Percentiles rank a stretch among this genome's conserved stretches.
Conservation (phyloP, 352 stramenopile species). For the Globisporangium spinosum region DNA sequence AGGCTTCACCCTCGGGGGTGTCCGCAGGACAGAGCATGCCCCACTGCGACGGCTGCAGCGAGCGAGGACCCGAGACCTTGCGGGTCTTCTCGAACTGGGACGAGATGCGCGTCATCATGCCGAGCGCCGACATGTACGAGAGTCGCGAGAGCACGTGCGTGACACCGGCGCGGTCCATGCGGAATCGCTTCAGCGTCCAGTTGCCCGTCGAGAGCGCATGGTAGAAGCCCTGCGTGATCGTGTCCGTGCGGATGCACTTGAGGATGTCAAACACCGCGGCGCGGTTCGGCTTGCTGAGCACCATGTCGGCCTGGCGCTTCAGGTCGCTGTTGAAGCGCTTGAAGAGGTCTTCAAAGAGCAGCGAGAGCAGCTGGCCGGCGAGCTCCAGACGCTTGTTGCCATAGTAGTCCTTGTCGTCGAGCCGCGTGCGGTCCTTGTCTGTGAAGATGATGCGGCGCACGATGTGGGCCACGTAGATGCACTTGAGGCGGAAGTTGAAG, state of each 20-base stretch:
- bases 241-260: conserved; percentile 96
- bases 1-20: conserved; percentile 98
- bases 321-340: conserved; percentile 99
- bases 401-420: conserved; percentile 99
- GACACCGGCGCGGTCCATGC: conserved; percentile 97
- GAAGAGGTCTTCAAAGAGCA: conserved; percentile 99
- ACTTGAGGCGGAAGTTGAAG: conserved; percentile 97
- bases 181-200: conserved; percentile 99
- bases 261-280: conserved; percentile 98
- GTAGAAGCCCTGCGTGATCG: conserved; percentile 95
- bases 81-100: conserved; percentile 99
- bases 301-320: conserved; percentile 97
- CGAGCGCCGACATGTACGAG: conserved; percentile 98
- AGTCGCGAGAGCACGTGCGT: conserved; percentile 97
- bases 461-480: conserved; percentile 98
- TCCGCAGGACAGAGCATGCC: conserved; percentile 99
- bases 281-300: conserved; percentile 97
- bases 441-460: conserved; percentile 89
- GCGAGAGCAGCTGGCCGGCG: conserved; percentile 95
- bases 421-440: conserved; percentile 80
- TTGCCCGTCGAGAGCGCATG: conserved; percentile 91
- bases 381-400: conserved; percentile 99
- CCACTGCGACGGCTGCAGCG: conserved; percentile 98
- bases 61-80: conserved; percentile 97
- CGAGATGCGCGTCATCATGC: conserved; percentile 99